Percentiles rank a stretch among this genome's conserved stretches.
Conservation (phyloP, 768 basidiomycete genomes). For the Infundibulicybe gibba region DNA sequence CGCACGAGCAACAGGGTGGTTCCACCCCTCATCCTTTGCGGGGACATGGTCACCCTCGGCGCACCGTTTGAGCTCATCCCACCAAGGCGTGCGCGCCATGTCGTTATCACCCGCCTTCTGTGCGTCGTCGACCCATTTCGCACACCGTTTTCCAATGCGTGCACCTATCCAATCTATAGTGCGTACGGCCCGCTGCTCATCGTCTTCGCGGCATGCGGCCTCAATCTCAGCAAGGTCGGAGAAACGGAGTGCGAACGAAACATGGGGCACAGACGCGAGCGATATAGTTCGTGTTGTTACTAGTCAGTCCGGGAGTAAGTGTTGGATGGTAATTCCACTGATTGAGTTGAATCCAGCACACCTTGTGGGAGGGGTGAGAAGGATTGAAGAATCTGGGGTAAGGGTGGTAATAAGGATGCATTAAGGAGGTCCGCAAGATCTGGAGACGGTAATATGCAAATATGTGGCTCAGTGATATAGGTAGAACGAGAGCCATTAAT, state of each 20-base stretch:
- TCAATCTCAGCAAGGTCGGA: conserved; percentile 74
- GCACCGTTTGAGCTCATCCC: conserved; percentile 80
- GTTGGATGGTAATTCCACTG: neutral
- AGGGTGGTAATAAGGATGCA: conserved; percentile 57
- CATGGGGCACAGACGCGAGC: conserved; percentile 64
- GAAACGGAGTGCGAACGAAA: conserved; percentile 74
- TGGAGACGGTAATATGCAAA: conserved; percentile 68
- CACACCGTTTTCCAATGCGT: conserved; percentile 58
- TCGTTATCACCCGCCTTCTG: conserved; percentile 42
- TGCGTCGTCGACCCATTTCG: conserved; percentile 69
- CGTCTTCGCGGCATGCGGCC: conserved; percentile 70
- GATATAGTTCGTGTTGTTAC: conserved; percentile 79
- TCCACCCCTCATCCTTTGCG: conserved; percentile 75
- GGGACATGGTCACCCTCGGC: conserved; percentile 76
- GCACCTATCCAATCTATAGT: conserved; percentile 86
- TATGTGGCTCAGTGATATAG: conserved; percentile 76
- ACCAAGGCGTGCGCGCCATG: conserved; percentile 67
- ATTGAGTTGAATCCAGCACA: conserved; percentile 19
- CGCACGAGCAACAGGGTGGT: conserved; percentile 80
- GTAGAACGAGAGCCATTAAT: conserved; percentile 50
- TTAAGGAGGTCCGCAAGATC: conserved; percentile 65
- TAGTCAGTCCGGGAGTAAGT: conserved; percentile 19
- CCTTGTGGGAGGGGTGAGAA: conserved; percentile 84
- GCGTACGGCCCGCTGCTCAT: conserved; percentile 72
- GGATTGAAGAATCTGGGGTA: conserved; percentile 75